Base-by-base conservation (phyloP, 139 green algal genomes). In the Coccomyxa sp. region DNA sequence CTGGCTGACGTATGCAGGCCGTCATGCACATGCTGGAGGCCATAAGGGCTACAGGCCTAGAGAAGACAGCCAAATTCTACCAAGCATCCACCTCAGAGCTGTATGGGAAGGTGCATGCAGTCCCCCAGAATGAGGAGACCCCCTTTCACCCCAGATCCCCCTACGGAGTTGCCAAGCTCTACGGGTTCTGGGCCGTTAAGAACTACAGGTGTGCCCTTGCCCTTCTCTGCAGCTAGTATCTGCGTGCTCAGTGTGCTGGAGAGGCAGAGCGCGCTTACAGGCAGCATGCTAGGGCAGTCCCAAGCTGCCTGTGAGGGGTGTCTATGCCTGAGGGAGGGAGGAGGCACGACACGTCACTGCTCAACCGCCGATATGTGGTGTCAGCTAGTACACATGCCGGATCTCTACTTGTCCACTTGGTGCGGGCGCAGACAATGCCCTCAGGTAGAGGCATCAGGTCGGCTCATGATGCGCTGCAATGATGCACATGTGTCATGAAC, bases 11-110 rank as follows among this genome's bases (percentile, higher is more conserved):
- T 39, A 44, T 55, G 16, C 72, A 85, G 81, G 87, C 84, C 58
- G 80, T 79, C 0, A 75, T 95, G 38, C 84, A 88, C 55, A 41
- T 95, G 71, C 85, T 95, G 34, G 90, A 95, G 76, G 91, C 91
- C 8, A 82, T 94, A 8, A 79, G 87, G 7, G 75, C 79, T 24
- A 72, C 76, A 40, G 88, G 80, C 37, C 79, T 90, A 40, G 84
- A 75, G 39, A 82, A 86, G 22, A 90, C 41, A 10, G 78, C 68
- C 29, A 73, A 50, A 69, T 91, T 94, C 76, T 95, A 95, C 82
- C 91, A 95, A 78, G 91, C 91, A 18, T 94, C 91, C 1, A 94
- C 90, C 6, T 93, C 88, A 0, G 91, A 95, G 80, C 82, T 95
- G 76, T 95, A n/a, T n/a, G n/a, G n/a, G n/a, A n/a, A n/a, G n/a